Base-by-base conservation (phyloP, 2,329 filamentous ascomycete genomes). In the Apiospora malaysiana region DNA sequence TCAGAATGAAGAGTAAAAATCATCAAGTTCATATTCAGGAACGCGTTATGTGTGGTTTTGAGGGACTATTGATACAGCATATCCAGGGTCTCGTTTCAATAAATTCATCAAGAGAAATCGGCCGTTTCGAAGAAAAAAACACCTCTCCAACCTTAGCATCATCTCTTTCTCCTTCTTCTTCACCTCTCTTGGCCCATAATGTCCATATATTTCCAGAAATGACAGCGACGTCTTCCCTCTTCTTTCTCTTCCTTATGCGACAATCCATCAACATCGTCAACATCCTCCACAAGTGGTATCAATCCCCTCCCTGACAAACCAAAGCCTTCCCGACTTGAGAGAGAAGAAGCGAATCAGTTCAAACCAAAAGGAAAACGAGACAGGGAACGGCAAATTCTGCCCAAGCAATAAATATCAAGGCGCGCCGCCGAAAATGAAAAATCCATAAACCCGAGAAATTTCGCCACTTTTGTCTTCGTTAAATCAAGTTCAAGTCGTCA, bases 281-380 rank as follows among this genome's bases (percentile, higher is more conserved):
- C 56, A 45, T 67, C 65, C 65, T 67, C 65, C 65, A 27, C 40
- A 45, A 43, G n/a, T 67, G 65, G 65, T 67, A 67, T 67, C 65
- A 66, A 67, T 67, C 42, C 65, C 63, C 65, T 32, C 32, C 25
- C 43, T 45, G 56, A 63, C 27, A 32, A 63, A n/a, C 56, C 32
- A 40, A 18, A 63, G 32, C 32, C 56, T 10, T 63, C 32, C 18
- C 32, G 10, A n/a, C 56, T 12, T 14, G 12, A 56, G 42, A 56
- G 49, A 63, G 18, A 40, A n/a, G 32, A 63, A 40, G 18, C 10
- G 32, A 63, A 23, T 12, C 32, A 59, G 32, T 45, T 23, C 27
- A 9, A 46, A 9, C 10, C 32, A 32, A 45, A 10, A 46, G 18
- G 65, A 32, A 66, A 66, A 43, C 42, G 16, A 46, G 25, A 67